Evolutionary conservation across 345 rosid genomes (phyloP).

Genomic region (Corymbia maculata): DNA sequence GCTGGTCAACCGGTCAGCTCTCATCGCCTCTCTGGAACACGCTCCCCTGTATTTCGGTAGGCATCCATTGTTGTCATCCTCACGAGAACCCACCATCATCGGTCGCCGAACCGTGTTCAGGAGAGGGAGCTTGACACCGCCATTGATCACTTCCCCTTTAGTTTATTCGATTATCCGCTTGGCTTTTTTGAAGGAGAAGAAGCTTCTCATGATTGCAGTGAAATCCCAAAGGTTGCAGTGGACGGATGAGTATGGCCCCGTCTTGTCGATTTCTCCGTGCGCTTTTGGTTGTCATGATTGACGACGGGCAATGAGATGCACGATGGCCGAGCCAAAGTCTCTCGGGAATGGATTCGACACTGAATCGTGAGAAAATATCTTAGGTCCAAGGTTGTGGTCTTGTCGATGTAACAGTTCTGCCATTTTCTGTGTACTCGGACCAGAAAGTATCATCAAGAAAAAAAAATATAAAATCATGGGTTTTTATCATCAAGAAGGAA

Average conservation of each 20-base stretch:
- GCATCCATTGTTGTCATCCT: not conserved
- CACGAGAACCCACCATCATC: not conserved
- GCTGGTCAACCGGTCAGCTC: not conserved
- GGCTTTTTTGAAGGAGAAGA: not conserved
- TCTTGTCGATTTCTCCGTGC: not conserved
- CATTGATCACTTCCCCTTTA: not conserved
- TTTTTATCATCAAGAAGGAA: not conserved
- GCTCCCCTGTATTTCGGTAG: not conserved
- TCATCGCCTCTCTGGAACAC: not conserved
- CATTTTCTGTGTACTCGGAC: not conserved
- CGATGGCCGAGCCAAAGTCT: not conserved
- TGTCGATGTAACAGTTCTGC: not conserved
- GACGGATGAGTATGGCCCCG: not conserved
- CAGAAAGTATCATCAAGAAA: not conserved
- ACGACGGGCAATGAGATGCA: not conserved
- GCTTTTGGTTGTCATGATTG: not conserved
- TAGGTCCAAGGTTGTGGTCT: not conserved
- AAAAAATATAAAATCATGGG: not conserved
- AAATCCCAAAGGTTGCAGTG: not conserved
- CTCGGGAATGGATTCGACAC: not conserved
- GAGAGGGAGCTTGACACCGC: not conserved
- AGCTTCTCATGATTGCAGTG: not conserved
- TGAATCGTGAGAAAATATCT: not conserved
- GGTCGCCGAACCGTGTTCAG: not conserved
- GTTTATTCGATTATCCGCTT: not conserved